A percentile compares a stretch with the other conserved stretches of the same genome.
Evolutionary conservation across 306 rosid genomes (phyloP).

Genomic region (Crataegus laevigata): DNA sequence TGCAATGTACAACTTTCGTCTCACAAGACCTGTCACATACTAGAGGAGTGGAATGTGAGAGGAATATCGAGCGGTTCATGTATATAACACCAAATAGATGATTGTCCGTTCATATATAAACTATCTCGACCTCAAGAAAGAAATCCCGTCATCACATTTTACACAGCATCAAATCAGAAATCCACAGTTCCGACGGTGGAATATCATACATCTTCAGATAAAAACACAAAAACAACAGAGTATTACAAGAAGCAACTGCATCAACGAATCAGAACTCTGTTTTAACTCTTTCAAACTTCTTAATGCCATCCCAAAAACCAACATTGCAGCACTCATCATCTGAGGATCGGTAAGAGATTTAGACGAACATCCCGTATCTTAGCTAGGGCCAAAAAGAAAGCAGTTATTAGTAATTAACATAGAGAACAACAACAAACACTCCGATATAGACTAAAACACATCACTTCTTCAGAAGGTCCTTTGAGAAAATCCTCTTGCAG

Average conservation of each 20-base stretch:
- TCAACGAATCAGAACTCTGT: background rate
- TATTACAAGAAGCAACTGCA: background rate
- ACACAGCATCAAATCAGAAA: background rate
- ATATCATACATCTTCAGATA: slow-evolving; percentile 13
- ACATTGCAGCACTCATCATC: background rate
- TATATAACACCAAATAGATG: background rate
- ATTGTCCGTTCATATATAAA: background rate
- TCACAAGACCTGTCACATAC: background rate
- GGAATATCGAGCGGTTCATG: background rate
- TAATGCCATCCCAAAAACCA: slow-evolving; percentile 4
- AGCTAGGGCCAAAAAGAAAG: background rate
- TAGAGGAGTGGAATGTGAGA: background rate
- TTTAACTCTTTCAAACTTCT: background rate
- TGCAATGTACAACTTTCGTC: background rate
- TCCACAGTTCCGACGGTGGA: background rate
- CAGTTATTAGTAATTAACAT: slow-evolving; percentile 4
- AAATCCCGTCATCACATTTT: slow-evolving; percentile 4
- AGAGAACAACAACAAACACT: slow-evolving; percentile 26
- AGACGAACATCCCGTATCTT: background rate
- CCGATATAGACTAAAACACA: background rate
- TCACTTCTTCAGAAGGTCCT: slow-evolving; percentile 40
- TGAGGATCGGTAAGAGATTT: background rate
- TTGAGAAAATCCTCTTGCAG: slow-evolving; percentile 63
- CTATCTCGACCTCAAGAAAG: background rate
- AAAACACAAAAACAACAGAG: slow-evolving; percentile 15